These are phyloP conservation scores for Penicillium malachiteum DNA, from an alignment of 495 filamentous ascomycete species.

Conservation along the genomic window DNA sequence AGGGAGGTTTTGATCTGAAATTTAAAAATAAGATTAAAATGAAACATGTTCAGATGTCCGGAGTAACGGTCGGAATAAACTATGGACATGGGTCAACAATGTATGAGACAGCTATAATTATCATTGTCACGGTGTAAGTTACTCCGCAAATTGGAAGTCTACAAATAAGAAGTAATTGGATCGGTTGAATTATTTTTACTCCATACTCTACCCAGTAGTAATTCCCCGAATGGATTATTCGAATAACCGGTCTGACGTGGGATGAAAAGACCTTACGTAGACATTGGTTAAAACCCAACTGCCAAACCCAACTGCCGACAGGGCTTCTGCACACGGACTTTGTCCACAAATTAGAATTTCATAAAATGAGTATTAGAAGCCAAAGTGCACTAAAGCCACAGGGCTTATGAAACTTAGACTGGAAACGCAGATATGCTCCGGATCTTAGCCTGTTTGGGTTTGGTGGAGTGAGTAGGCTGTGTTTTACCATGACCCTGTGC, in stretches of 20 bases:
- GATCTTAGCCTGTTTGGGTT: background rate
- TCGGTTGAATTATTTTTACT: background rate
- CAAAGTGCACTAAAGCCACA: background rate
- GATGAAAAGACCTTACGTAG: background rate
- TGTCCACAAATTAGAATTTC: background rate
- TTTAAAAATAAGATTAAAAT: constrained; percentile 1
- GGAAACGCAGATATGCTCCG: background rate
- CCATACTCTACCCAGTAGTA: background rate
- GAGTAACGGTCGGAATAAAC: no score
- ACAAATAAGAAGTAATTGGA: no score
- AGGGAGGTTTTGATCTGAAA: background rate
- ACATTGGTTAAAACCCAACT: no score
- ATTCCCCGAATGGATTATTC: background rate
- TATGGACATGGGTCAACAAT: no score
- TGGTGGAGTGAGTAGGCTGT: background rate
- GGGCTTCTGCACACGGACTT: background rate
- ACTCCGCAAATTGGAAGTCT: no score
- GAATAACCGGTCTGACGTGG: constrained; percentile 8
- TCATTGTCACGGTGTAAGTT: no score
- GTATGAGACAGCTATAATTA: no score
- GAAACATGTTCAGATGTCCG: background rate
- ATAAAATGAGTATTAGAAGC: background rate
- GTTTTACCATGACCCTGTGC: background rate
- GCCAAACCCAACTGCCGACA: constrained; percentile 3
- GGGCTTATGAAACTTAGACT: background rate